phyloP scores from a whole-genome alignment of 345 rosid species.

The Brassica nigra region DNA sequence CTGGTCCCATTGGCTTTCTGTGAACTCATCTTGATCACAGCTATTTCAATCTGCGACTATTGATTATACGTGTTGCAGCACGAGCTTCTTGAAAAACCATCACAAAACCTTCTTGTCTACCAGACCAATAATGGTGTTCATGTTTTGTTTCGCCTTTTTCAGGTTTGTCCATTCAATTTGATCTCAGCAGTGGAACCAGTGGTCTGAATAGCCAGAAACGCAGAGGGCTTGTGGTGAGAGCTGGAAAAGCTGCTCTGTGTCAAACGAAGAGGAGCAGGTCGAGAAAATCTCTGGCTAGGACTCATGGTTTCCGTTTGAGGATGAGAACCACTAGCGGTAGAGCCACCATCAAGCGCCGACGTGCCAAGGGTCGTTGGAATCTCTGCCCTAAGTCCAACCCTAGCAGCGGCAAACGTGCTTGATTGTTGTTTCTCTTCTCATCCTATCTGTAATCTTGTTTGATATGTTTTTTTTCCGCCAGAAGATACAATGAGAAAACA shows the following conservation, averaged over 20 bases:
- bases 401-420: conserved; percentile 67
- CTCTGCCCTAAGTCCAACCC: conserved; percentile 93
- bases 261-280: conserved; percentile 92
- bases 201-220: conserved; percentile 45
- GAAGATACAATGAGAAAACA: neutral
- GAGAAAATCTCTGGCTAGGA: conserved; percentile 85
- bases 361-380: conserved; percentile 87
- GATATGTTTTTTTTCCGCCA: conserved; percentile 7
- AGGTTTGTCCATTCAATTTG: conserved; percentile 71
- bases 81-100: no score
- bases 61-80: no score
- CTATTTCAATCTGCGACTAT: no score
- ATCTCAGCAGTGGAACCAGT: conserved; percentile 42
- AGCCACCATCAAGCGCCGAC: conserved; percentile 80
- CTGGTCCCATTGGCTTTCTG: neutral
- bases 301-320: conserved; percentile 88
- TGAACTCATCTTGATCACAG: neutral
- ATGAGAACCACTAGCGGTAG: conserved; percentile 95
- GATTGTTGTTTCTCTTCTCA: neutral
- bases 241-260: conserved; percentile 84
- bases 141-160: conserved; percentile 17
- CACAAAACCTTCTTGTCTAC: neutral
- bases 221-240: conserved; percentile 77
- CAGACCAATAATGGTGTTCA: neutral
- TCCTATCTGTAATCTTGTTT: conserved; percentile 30